Evolutionary conservation across 805 yeast species (phyloP), one percentile per base, ranked within the genome.

Genomic region (Kazachstania bromeliacearum): DNA sequence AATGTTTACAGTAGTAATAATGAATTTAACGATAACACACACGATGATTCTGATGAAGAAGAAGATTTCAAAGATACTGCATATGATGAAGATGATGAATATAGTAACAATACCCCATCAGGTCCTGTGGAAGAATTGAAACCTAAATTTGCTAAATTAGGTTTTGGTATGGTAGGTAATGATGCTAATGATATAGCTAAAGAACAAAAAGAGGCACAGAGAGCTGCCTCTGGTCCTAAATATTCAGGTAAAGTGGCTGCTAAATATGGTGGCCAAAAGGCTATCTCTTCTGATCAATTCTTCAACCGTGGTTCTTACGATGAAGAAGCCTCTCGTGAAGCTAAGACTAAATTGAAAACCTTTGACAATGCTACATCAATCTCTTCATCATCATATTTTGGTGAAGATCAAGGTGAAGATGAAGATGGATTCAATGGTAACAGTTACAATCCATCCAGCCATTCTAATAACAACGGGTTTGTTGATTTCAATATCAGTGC

Each of bases 281-380:
- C 88, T 33, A 92, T 92, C 44, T 92, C 97, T 0, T 88, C 96
- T 2, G 97, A 92, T 62, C 94, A 88, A 64, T 76, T 74, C 52
- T 92, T 92, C 60, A 96, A 96, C 14, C 78, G 95, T 53, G 89
- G 88, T 29, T 65, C 77, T 18, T 85, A 73, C 53, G 96, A 85
- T 51, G 81, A 82, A 45, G 68, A 67, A 2, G 83, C 84, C 27
- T 80, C 80, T 37, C 70, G 70, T 31, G 96, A 87, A 59, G 96
- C 96, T 2, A 71, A 71, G 44, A 55, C 73, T n/a, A 88, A 92
- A 51, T 67, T 92, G 37, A 85, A 79, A 57, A 65, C 79, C 4
- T 92, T 84, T 62, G 75, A 73, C 40, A 92, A 89, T 37, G 94
- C 97, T 2, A 79, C 83, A 31, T 75, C 95, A 5, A 92, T 92